phyloP scores from a whole-genome alignment of 2,329 filamentous ascomycete genomes.

The Chrysoporthe puriensis region DNA sequence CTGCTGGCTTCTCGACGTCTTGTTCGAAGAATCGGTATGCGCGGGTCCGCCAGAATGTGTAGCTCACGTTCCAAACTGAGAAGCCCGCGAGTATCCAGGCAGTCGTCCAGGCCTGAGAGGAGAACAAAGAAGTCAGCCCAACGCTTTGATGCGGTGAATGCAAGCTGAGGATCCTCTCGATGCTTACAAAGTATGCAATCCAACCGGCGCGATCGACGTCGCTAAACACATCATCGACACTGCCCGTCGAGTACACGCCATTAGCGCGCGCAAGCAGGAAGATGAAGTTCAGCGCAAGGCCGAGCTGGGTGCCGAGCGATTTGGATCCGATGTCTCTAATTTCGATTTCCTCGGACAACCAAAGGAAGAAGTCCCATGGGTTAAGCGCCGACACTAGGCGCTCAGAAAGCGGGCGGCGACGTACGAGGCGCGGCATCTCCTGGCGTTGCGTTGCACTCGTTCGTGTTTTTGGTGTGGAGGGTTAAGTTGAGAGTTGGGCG shows the following conservation, averaged over 20 bases:
- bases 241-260: constrained; percentile 54
- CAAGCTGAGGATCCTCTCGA: constrained; percentile 7
- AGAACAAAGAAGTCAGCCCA: constrained; percentile 20
- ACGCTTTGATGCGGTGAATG: neutral
- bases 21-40: constrained; percentile 92
- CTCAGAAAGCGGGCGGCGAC: constrained; percentile 77
- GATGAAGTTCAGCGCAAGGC: constrained; percentile 74
- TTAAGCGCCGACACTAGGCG: constrained; percentile 82
- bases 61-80: constrained; percentile 77
- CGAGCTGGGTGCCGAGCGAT: constrained; percentile 74
- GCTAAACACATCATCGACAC: constrained; percentile 82
- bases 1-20: constrained; percentile 73
- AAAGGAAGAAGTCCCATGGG: constrained; percentile 86
- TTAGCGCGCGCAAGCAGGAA: constrained; percentile 87
- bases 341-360: constrained; percentile 90
- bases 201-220: constrained; percentile 68
- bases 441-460: constrained; percentile 8
- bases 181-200: constrained; percentile 60
- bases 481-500: constrained; percentile 11
- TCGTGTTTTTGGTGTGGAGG: neutral
- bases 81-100: constrained; percentile 70
- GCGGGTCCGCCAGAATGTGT: constrained; percentile 79
- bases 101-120: constrained; percentile 64
- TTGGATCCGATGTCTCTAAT: constrained; percentile 89
- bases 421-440: constrained; percentile 75